Conservation (phyloP, 2,329 filamentous ascomycete species). For the Trichoderma lentiforme region DNA sequence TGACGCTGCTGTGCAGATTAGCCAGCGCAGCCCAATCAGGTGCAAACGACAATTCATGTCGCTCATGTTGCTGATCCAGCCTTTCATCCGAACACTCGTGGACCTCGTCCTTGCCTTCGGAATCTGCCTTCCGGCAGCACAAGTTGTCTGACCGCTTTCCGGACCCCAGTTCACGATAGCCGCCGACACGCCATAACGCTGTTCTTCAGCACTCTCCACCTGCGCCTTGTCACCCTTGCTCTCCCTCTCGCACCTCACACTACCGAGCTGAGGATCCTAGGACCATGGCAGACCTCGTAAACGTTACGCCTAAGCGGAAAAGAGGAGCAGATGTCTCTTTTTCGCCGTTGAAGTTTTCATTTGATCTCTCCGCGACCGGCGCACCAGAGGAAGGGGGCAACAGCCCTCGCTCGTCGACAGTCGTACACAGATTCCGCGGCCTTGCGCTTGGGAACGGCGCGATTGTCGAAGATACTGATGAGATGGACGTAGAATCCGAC, state of each 20-base stretch:
- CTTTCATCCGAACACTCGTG: background rate
- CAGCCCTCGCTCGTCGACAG: slow-evolving; percentile 49
- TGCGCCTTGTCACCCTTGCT: background rate
- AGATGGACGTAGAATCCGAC: slow-evolving; percentile 30
- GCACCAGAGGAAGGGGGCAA: slow-evolving; percentile 44
- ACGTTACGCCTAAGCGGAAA: slow-evolving; percentile 46
- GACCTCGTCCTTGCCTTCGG: background rate
- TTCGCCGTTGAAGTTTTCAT: slow-evolving; percentile 45
- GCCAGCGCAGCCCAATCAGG: background rate
- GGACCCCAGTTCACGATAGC: background rate
- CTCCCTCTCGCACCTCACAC: background rate
- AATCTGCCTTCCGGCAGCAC: background rate
- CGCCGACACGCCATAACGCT: background rate
- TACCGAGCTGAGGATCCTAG: background rate
- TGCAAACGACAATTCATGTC: background rate
- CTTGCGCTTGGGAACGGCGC: slow-evolving; percentile 47
- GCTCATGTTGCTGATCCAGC: background rate
- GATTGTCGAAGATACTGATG: slow-evolving; percentile 31
- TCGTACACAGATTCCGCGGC: slow-evolving; percentile 51
- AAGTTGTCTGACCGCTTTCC: slow-evolving; percentile 12
- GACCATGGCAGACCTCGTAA: slow-evolving; percentile 21
- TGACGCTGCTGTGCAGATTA: slow-evolving; percentile 5
- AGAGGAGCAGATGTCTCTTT: slow-evolving; percentile 36
- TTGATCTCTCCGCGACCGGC: slow-evolving; percentile 36
- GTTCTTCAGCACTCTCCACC: background rate